Percentiles rank a stretch among this genome's conserved stretches.
These are phyloP conservation scores for Entomortierella chlamydospora DNA, from an alignment of 192 early-diverging fungal genomes.

Conservation along the genomic window DNA sequence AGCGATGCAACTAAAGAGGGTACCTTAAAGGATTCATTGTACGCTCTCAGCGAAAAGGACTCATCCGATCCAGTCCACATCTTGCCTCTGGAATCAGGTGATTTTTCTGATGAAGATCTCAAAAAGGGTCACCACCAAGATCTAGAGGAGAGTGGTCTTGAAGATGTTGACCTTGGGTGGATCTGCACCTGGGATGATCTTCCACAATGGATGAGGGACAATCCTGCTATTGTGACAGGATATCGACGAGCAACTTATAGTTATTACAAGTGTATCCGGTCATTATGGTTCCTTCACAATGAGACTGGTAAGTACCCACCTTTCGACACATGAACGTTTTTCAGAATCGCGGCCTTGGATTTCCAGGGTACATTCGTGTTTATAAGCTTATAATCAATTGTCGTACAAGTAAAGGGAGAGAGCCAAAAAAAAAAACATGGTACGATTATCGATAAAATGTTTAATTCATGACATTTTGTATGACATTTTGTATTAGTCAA, in stretches of 20 bases:
- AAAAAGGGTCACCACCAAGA: background rate
- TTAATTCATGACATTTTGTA: background rate
- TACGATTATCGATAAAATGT: background rate
- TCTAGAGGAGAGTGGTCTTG: slow-evolving; percentile 3
- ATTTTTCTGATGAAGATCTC: background rate
- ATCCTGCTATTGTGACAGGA: slow-evolving; percentile 37
- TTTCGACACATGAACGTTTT: too few relatives aligned
- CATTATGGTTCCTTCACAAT: slow-evolving; percentile 41
- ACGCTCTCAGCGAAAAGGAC: slow-evolving; percentile 1
- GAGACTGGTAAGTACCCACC: slow-evolving; percentile 37
- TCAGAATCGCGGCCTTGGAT: too few relatives aligned
- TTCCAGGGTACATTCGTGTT: too few relatives aligned
- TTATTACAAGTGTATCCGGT: slow-evolving; percentile 22
- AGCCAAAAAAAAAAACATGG: background rate
- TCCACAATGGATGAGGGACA: slow-evolving; percentile 50
- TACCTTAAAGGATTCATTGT: background rate
- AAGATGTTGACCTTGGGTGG: slow-evolving; percentile 4
- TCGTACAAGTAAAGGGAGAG: background rate
- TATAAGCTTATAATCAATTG: background rate
- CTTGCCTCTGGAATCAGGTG: slow-evolving; percentile 4
- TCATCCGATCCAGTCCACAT: slow-evolving; percentile 14
- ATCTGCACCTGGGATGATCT: slow-evolving; percentile 44
- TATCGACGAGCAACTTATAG: slow-evolving; percentile 43
- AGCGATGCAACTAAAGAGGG: background rate
- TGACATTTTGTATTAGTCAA: slow-evolving; percentile 80